Evolutionary conservation across 2,329 filamentous ascomycete genomes (phyloP), one percentile per base, ranked within the genome.

Genomic region (Periconia sp.): DNA sequence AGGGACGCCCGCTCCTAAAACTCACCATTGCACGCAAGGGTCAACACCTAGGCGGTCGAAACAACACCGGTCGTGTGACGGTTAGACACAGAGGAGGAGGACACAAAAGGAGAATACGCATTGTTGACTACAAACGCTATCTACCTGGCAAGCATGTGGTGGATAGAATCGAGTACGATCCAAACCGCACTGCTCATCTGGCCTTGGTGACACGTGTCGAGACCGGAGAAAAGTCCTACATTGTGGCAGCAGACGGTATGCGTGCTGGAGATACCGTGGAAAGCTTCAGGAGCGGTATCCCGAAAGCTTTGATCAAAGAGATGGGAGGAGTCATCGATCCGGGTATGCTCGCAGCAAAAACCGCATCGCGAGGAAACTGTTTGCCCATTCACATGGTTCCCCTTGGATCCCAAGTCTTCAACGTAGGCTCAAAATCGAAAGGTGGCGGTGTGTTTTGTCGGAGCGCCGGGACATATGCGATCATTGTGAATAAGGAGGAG

Each of bases 271-370:
- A 99, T 72, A 82, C 90, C 20, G 87, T 99, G 15, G 89, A 97
- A 78, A 97, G 92, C 76, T 99, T 94, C 77, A 86, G 92, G 61
- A 79, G 87, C 8, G 95, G 94, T 61, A 94, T 99, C 55, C 94
- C 95, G 1, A 81, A 89, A 59, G 89, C 94, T 59, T 79, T 99
- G 52, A 83, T 97, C 66, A 86, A 89, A 47, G 92, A 87, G 70
- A 97, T 99, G 92, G 94, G 94, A 56, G 93, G 94, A 63, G 79
- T 88, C 41, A 84, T 97, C 47, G 94, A 99, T 81, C 92, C 93
- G 11, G 95, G 95, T 88, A 91, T 99, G 73, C 79, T 99, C 57
- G 94, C 95, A 8, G 90, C 94, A 30, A 94, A 91, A 79, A 99
- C 95, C 20, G 92, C 92, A 1, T 92, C 92, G 79, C 85, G 91